These are phyloP conservation scores for Cladosporium sp. DNA, from an alignment of 2,329 filamentous ascomycete species.

Conservation along the genomic window DNA sequence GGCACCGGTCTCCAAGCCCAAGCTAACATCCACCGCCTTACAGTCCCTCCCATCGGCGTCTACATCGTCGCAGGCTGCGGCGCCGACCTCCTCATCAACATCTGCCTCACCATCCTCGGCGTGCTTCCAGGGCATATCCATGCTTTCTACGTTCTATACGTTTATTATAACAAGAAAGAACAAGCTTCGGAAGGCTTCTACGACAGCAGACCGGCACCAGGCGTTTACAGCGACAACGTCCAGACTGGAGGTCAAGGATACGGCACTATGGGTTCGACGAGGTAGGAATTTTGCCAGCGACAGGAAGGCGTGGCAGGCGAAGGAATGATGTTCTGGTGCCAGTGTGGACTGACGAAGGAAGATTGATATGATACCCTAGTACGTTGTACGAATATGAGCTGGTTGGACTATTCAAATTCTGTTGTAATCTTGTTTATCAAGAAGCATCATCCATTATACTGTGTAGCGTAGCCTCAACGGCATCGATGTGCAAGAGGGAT, in stretches of 20 bases:
- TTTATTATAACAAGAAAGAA: slow-evolving; percentile 76
- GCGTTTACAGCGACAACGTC: slow-evolving; percentile 72
- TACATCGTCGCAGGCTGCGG: slow-evolving; percentile 53
- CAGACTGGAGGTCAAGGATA: slow-evolving; percentile 61
- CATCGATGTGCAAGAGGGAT: background rate
- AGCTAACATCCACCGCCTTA: slow-evolving; percentile 12
- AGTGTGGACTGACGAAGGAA: background rate
- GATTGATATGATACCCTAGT: background rate
- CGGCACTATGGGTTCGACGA: slow-evolving; percentile 16
- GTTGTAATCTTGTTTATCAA: background rate
- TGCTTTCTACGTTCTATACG: slow-evolving; percentile 74
- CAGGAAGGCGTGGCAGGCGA: background rate
- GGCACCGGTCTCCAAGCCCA: background rate
- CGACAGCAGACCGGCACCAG: slow-evolving; percentile 60
- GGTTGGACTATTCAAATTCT: background rate
- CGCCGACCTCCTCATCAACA: slow-evolving; percentile 52
- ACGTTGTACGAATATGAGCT: background rate
- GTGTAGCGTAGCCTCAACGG: background rate
- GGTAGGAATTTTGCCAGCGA: background rate
- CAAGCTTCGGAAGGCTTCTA: slow-evolving; percentile 61
- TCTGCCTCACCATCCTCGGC: slow-evolving; percentile 48
- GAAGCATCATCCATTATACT: background rate
- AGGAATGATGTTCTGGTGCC: background rate
- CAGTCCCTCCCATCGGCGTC: slow-evolving; percentile 53
- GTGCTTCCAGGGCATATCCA: slow-evolving; percentile 74